These are phyloP conservation scores for Acrodontium crateriforme DNA, from an alignment of 2,329 filamentous ascomycete species.

Conservation along the genomic window DNA sequence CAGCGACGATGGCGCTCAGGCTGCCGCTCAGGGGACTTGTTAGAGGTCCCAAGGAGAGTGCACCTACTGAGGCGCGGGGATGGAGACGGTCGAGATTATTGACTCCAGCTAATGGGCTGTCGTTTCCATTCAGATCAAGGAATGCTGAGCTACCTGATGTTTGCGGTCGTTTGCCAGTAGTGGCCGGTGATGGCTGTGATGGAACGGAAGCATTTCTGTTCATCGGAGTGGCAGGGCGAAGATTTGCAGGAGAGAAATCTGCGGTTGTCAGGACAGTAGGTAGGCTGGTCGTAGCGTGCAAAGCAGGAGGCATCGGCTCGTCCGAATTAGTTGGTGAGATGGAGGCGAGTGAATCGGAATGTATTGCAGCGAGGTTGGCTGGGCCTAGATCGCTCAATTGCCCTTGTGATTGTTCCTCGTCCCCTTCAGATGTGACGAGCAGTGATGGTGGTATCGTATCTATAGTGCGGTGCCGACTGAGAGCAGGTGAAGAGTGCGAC, in stretches of 20 bases:
- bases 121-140: too few relatives aligned
- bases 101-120: too few relatives aligned
- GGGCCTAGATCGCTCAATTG: slow-evolving; percentile 7
- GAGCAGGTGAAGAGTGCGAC: slow-evolving; percentile 5
- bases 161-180: slow-evolving; percentile 2
- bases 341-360: slow-evolving; percentile 12
- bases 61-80: slow-evolving; percentile 36
- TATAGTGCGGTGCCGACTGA: slow-evolving; percentile 7
- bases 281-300: slow-evolving; percentile 25
- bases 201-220: slow-evolving; percentile 10
- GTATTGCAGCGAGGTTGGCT: slow-evolving; percentile 18
- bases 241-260: slow-evolving; percentile 4
- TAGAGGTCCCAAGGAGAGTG: slow-evolving; percentile 45
- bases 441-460: slow-evolving; percentile 10
- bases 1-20: slow-evolving; percentile 50
- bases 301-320: slow-evolving; percentile 8
- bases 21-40: slow-evolving; percentile 46
- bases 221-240: slow-evolving; percentile 14
- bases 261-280: slow-evolving; percentile 16
- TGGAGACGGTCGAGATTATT: slow-evolving; percentile 26
- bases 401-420: too few relatives aligned
- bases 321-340: slow-evolving; percentile 8
- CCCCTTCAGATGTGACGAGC: slow-evolving; percentile 12
- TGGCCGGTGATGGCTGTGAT: slow-evolving; percentile 2
- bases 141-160: slow-evolving; percentile 5